Conservation (phyloP, 352 stramenopile species). For the Phytophthora cactorum region DNA sequence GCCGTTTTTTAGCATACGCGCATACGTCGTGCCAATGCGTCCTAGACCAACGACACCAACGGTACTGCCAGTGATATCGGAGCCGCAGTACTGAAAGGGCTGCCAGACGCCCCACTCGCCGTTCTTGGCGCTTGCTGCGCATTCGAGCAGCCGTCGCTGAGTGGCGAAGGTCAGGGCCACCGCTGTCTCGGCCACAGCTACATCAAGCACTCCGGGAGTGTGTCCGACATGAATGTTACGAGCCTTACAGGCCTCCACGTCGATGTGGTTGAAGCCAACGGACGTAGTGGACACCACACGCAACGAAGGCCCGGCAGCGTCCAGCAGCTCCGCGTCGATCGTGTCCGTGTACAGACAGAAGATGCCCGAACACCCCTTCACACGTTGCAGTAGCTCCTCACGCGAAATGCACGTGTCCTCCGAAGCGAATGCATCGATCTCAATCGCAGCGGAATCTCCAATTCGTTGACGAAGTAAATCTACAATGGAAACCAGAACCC, state of each 20-base stretch:
- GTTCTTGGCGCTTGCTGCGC: slow-evolving; percentile 71
- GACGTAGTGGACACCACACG: slow-evolving; percentile 83
- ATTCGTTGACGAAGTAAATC: slow-evolving; percentile 28
- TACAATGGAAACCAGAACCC: neutral
- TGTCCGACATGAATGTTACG: slow-evolving; percentile 77
- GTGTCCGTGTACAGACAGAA: slow-evolving; percentile 73
- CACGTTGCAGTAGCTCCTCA: slow-evolving; percentile 50
- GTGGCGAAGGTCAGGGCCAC: slow-evolving; percentile 71
- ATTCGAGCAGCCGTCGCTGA: slow-evolving; percentile 64
- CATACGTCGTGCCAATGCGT: slow-evolving; percentile 85
- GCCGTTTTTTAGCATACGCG: slow-evolving; percentile 72
- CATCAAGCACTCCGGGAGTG: slow-evolving; percentile 86
- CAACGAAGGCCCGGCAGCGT: slow-evolving; percentile 52
- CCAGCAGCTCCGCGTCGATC: slow-evolving; percentile 67
- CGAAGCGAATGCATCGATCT: slow-evolving; percentile 34
- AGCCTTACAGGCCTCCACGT: slow-evolving; percentile 73
- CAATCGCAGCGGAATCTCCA: slow-evolving; percentile 16
- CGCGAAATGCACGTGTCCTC: slow-evolving; percentile 44
- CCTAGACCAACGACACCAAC: slow-evolving; percentile 85
- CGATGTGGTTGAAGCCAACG: slow-evolving; percentile 91
- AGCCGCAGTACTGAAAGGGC: slow-evolving; percentile 77
- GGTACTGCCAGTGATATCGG: slow-evolving; percentile 64
- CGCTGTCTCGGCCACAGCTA: slow-evolving; percentile 73
- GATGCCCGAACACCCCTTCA: slow-evolving; percentile 50
- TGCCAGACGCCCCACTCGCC: slow-evolving; percentile 83